Evolutionary conservation across 257 asterid species (phyloP).

Genomic region (Solanum tarijense): DNA sequence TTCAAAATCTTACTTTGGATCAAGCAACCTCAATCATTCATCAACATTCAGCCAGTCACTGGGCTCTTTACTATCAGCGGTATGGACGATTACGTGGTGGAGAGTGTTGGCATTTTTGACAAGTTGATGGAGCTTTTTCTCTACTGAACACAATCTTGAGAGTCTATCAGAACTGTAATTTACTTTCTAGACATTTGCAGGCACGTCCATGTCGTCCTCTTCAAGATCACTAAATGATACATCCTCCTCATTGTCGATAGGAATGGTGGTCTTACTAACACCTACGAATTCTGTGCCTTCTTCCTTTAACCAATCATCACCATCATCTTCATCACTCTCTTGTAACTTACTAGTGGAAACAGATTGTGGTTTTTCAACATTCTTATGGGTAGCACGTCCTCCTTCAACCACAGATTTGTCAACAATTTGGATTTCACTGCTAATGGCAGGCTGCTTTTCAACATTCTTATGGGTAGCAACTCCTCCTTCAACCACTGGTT

Average conservation of each 20-base stretch:
- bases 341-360: constrained; percentile 13
- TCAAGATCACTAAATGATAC: constrained; percentile 98
- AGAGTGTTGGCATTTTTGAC: constrained; percentile 5
- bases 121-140: constrained; percentile 31
- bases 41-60: constrained; percentile 53
- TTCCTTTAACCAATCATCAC: constrained; percentile 92
- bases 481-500: constrained; percentile 9
- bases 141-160: constrained; percentile 70
- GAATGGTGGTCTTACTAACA: constrained; percentile 26
- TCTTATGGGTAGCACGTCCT: constrained; percentile 7
- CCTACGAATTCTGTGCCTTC: constrained; percentile 40
- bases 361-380: constrained; percentile 14
- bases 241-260: constrained; percentile 70
- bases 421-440: constrained; percentile 18
- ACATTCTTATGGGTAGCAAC: constrained; percentile 11
- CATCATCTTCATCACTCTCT: constrained; percentile 64
- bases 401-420: constrained; percentile 20
- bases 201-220: constrained; percentile 53
- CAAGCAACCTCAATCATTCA: constrained; percentile 32
- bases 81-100: neutral
- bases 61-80: constrained; percentile 27
- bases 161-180: constrained; percentile 50
- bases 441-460: constrained; percentile 3
- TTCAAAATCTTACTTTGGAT: neutral
- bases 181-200: constrained; percentile 36